Conservation (phyloP, 148 eudicot genomes). For the Hydrangea macrophylla region DNA sequence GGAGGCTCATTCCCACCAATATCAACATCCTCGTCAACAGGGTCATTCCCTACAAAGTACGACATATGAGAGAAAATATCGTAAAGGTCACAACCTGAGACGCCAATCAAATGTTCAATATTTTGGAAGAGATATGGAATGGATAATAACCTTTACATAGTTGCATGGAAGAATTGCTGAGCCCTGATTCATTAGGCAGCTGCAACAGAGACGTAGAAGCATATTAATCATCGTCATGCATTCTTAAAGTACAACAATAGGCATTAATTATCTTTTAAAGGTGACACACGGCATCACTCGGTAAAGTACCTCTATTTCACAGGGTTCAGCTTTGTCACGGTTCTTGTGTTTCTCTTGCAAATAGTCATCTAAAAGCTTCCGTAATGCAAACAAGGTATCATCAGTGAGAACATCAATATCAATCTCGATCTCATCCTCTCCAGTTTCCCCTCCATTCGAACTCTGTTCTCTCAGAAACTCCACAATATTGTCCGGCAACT, state of each 20-base stretch:
- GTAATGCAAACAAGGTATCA: slow-evolving; percentile 43
- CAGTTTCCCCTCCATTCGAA: slow-evolving; percentile 35
- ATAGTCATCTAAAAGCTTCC: slow-evolving; percentile 53
- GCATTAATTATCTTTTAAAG: background rate
- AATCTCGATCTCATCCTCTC: slow-evolving; percentile 73
- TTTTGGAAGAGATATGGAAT: background rate
- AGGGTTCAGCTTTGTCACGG: slow-evolving; percentile 43
- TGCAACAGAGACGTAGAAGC: slow-evolving; percentile 24
- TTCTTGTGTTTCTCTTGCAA: slow-evolving; percentile 37
- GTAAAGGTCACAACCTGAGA: background rate
- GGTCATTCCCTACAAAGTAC: slow-evolving; percentile 37
- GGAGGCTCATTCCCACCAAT: slow-evolving; percentile 65
- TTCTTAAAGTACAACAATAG: background rate
- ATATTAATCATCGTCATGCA: background rate
- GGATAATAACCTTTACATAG: slow-evolving; percentile 44
- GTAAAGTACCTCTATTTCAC: slow-evolving; percentile 65
- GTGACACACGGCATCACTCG: background rate
- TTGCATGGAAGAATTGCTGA: slow-evolving; percentile 64
- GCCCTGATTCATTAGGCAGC: slow-evolving; percentile 55
- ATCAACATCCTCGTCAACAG: slow-evolving; percentile 54
- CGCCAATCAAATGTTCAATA: background rate
- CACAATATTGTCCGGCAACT: slow-evolving; percentile 50
- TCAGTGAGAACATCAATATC: slow-evolving; percentile 53
- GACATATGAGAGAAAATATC: slow-evolving; percentile 3
- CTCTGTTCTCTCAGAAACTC: slow-evolving; percentile 44